A percentile compares a stretch with the other conserved stretches of the same genome.
Evolutionary conservation across 306 rosid genomes (phyloP).

Genomic region (Hippophae gyantsensis): DNA sequence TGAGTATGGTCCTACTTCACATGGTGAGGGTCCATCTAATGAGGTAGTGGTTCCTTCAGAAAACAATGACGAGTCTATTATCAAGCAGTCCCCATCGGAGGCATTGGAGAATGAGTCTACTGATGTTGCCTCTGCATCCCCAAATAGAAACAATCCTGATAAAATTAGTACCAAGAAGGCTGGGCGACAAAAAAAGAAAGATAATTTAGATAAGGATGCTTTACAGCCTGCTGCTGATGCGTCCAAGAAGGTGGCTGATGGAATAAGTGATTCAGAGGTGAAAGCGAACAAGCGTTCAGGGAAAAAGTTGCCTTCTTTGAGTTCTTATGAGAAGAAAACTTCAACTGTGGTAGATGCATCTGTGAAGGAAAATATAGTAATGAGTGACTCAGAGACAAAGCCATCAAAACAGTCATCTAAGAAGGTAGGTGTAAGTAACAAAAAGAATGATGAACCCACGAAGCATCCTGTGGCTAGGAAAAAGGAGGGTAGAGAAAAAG

Average conservation of each 20-base stretch:
- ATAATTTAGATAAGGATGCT: conserved; percentile 28
- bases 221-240: conserved; percentile 26
- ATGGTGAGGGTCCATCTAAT: conserved; percentile 27
- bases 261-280: conserved; percentile 49
- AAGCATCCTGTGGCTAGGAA: conserved; percentile 46
- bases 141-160: conserved; percentile 34
- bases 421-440: conserved; percentile 40
- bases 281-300: conserved; percentile 34
- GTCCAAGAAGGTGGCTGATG: conserved; percentile 41
- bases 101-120: conserved; percentile 43
- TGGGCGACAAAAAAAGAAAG: conserved; percentile 41
- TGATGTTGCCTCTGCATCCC: conserved; percentile 41
- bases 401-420: conserved; percentile 38
- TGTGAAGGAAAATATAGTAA: conserved; percentile 36
- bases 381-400: conserved; percentile 44
- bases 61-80: conserved; percentile 31
- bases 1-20: conserved; percentile 37
- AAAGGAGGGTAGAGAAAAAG: conserved; percentile 35
- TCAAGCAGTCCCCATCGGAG: conserved; percentile 37
- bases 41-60: conserved; percentile 41
- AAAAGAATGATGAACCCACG: conserved; percentile 33
- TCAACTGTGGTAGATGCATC: conserved; percentile 27
- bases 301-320: conserved; percentile 30
- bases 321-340: conserved; percentile 38
- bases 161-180: conserved; percentile 35